Evolutionary conservation across 1,284 basidiomycete genomes (phyloP).

Genomic region (Marasmius sp.): DNA sequence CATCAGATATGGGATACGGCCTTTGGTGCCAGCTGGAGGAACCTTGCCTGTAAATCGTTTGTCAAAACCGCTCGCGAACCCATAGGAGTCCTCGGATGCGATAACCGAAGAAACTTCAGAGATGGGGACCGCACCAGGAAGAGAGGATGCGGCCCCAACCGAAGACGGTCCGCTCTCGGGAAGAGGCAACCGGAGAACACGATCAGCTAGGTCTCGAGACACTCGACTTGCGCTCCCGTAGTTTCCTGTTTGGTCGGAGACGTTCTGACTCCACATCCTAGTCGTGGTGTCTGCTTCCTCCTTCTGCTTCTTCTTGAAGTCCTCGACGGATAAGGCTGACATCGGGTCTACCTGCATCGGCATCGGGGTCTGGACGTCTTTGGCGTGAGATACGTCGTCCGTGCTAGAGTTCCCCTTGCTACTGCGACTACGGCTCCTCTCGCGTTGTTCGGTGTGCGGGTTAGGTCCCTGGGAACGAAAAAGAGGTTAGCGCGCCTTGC

Average conservation of each 20-base stretch:
- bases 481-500: neutral
- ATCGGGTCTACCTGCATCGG: conserved; percentile 29
- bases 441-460: neutral
- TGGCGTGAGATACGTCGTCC: neutral
- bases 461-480: neutral
- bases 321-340: conserved; percentile 1
- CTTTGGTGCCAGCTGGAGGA: neutral
- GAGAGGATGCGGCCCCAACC: conserved; percentile 3
- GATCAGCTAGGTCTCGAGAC: neutral
- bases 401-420: neutral
- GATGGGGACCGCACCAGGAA: conserved; percentile 9
- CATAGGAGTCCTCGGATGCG: conserved; percentile 25
- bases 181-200: neutral
- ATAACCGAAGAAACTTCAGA: conserved; percentile 13
- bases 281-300: conserved; percentile 16
- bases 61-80: conserved; percentile 9
- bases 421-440: neutral
- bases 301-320: conserved; percentile 6
- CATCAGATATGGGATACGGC: neutral
- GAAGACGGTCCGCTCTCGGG: neutral
- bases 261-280: conserved; percentile 34
- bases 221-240: conserved; percentile 11
- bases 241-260: conserved; percentile 28
- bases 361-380: conserved; percentile 12
- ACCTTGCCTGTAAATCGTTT: neutral